These are phyloP conservation scores for Claviceps pazoutovae DNA, from an alignment of 2,329 filamentous ascomycete genomes.

Conservation along the genomic window DNA sequence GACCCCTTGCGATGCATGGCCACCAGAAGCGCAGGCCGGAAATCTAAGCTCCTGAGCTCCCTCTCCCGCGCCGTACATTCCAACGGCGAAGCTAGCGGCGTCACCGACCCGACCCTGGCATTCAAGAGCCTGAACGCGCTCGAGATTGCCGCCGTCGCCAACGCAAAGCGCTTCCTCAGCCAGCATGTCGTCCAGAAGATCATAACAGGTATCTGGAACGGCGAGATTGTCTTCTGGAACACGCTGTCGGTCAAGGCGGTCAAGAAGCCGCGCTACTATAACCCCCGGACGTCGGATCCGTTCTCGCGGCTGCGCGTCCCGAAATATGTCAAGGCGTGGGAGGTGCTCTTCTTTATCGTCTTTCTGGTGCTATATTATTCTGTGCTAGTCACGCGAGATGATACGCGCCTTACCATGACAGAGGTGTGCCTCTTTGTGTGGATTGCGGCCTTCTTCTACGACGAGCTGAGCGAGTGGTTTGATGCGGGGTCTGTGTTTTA, in stretches of 20 bases:
- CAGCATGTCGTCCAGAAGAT: constrained; percentile 72
- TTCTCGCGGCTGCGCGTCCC: constrained; percentile 67
- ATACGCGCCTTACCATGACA: constrained; percentile 47
- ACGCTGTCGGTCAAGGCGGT: constrained; percentile 55
- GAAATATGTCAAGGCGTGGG: constrained; percentile 72
- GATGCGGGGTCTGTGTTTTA: constrained; percentile 84
- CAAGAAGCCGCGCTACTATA: constrained; percentile 68
- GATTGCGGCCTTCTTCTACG: constrained; percentile 78
- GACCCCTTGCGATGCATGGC: constrained; percentile 12
- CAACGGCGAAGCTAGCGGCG: constrained; percentile 24
- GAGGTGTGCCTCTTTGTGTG: constrained; percentile 71
- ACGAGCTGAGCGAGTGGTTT: constrained; percentile 70
- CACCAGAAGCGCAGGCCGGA: constrained; percentile 28
- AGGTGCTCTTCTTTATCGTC: constrained; percentile 64
- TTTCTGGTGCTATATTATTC: constrained; percentile 74
- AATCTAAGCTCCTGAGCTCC: constrained; percentile 37
- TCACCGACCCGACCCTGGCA: constrained; percentile 50
- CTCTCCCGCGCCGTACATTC: constrained; percentile 38
- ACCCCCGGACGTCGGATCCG: constrained; percentile 49
- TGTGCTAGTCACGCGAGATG: constrained; percentile 64
- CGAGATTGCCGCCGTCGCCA: constrained; percentile 69
- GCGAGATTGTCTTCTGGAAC: constrained; percentile 80
- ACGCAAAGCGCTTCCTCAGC: constrained; percentile 73
- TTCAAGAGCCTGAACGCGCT: constrained; percentile 75
- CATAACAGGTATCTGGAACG: constrained; percentile 72